phyloP scores from a whole-genome alignment of 2,329 filamentous ascomycete species.

The Metarhizium anisopliae region DNA sequence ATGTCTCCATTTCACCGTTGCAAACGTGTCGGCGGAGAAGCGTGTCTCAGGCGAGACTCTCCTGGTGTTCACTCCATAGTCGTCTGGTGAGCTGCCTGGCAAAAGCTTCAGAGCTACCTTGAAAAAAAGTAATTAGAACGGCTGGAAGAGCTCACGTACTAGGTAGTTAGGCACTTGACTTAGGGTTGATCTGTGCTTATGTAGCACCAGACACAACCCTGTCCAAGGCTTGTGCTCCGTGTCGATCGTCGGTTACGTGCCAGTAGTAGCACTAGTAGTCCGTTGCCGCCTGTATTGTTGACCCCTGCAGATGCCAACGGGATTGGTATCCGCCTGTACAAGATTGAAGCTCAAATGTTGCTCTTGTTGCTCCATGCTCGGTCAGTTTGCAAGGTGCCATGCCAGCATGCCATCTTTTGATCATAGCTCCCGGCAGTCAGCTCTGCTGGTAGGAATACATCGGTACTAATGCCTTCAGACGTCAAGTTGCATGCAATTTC shows the following conservation, averaged over 20 bases:
- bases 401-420: background rate
- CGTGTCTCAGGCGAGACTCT: background rate
- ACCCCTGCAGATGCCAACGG: too few species aligned
- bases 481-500: too few species aligned
- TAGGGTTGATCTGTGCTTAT: background rate
- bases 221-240: background rate
- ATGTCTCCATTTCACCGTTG: background rate
- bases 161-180: background rate
- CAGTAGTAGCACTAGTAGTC: too few species aligned
- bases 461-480: too few species aligned
- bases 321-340: background rate
- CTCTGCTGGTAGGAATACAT: too few species aligned
- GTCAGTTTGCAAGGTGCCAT: background rate
- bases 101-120: background rate
- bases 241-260: background rate
- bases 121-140: too few species aligned
- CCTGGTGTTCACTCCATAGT: background rate
- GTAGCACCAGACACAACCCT: background rate
- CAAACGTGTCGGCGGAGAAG: background rate
- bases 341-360: background rate
- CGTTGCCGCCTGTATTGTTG: too few species aligned
- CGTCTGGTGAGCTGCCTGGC: background rate
- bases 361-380: background rate
- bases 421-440: too few species aligned
- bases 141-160: too few species aligned